A percentile compares a stretch with the other conserved stretches of the same genome.
Evolutionary conservation across 192 early-diverging fungal genomes (phyloP).

Genomic region (Linnemannia elongata): DNA sequence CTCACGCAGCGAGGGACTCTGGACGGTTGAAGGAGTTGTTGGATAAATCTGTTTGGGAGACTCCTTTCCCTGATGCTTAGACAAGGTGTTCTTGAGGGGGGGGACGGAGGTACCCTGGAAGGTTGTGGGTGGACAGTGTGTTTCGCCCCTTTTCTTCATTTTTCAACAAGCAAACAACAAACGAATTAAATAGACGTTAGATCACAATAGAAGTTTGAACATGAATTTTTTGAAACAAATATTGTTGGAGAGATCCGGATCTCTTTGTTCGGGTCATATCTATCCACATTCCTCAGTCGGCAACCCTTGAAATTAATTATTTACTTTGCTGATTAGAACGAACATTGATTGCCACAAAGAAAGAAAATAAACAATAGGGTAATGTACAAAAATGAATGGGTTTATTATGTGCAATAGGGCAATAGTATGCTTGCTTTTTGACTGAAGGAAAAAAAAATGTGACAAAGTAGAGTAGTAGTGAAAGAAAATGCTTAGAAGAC

Average conservation of each 20-base stretch:
- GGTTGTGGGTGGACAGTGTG: too few relatives aligned
- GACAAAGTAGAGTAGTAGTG: neutral
- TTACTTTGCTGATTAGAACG: neutral
- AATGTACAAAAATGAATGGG: neutral
- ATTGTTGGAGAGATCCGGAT: too few relatives aligned
- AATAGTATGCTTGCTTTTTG: neutral
- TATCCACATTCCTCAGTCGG: too few relatives aligned
- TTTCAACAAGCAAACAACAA: too few relatives aligned
- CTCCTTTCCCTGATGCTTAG: neutral
- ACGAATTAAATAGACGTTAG: too few relatives aligned
- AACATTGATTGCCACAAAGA: neutral
- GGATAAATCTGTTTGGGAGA: constrained; percentile 51
- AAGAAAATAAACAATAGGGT: neutral
- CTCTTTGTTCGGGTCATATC: neutral
- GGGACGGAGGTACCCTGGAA: too few relatives aligned
- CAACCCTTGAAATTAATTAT: neutral
- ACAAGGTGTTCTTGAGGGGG: too few relatives aligned
- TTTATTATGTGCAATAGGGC: neutral
- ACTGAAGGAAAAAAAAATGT: neutral
- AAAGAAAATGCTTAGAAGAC: constrained; percentile 36
- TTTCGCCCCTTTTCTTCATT: too few relatives aligned
- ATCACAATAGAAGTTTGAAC: too few relatives aligned
- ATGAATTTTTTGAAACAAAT: too few relatives aligned
- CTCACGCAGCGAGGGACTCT: constrained; percentile 60
- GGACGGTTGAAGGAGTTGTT: constrained; percentile 67